These are phyloP conservation scores for Daldinia vernicosa DNA, from an alignment of 495 filamentous ascomycete species.

Conservation along the genomic window DNA sequence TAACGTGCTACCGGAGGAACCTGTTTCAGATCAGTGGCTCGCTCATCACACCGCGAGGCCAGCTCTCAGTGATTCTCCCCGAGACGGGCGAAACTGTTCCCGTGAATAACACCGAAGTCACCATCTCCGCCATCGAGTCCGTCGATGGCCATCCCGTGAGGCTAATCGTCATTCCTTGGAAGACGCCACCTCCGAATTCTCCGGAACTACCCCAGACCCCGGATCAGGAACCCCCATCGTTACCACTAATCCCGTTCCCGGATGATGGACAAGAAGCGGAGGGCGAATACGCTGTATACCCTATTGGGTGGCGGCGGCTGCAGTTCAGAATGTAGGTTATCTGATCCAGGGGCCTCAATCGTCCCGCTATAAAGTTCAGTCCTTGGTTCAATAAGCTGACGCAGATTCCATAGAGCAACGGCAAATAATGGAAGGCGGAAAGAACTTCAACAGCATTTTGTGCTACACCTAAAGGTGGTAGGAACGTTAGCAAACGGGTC, in stretches of 20 bases:
- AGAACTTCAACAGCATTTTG: slow-evolving; percentile 84
- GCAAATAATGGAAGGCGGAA: slow-evolving; percentile 78
- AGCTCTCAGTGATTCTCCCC: slow-evolving; percentile 76
- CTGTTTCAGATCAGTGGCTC: slow-evolving; percentile 91
- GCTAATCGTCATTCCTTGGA: slow-evolving; percentile 95
- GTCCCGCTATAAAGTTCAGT: not conserved
- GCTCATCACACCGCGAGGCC: slow-evolving; percentile 78
- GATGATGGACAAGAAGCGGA: slow-evolving; percentile 69
- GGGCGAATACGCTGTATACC: slow-evolving; percentile 84
- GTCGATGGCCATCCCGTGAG: slow-evolving; percentile 89
- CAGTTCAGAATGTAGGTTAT: slow-evolving; percentile 79
- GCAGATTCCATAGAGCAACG: slow-evolving; percentile 54
- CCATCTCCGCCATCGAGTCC: slow-evolving; percentile 88
- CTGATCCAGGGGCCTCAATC: not conserved
- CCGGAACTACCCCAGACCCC: slow-evolving; percentile 63
- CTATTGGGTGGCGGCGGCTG: slow-evolving; percentile 87
- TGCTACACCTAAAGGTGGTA: slow-evolving; percentile 76
- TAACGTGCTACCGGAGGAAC: slow-evolving; percentile 94
- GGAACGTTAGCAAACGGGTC: slow-evolving; percentile 74
- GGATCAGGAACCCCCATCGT: slow-evolving; percentile 67
- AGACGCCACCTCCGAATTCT: slow-evolving; percentile 83
- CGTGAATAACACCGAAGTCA: slow-evolving; percentile 82
- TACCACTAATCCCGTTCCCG: slow-evolving; percentile 79
- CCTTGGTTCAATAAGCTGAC: slow-evolving; percentile 32
- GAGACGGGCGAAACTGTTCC: slow-evolving; percentile 84